Evolutionary conservation across 768 basidiomycete genomes (phyloP).

Genomic region (Hygrophoropsis aurantiaca): DNA sequence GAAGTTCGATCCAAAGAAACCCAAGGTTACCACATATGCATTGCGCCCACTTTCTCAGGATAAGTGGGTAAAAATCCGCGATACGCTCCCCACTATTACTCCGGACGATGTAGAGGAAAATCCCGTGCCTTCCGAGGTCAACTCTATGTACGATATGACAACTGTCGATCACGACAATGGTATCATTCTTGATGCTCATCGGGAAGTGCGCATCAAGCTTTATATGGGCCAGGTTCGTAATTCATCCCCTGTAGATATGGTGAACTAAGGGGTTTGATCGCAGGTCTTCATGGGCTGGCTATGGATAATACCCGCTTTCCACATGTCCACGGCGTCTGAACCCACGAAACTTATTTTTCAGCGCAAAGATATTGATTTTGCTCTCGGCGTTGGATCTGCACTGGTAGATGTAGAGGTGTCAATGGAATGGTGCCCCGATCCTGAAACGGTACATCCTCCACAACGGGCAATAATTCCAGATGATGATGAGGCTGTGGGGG

Average conservation of each 20-base stretch:
- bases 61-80: slow-evolving; percentile 41
- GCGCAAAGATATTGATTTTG: slow-evolving; percentile 73
- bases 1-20: slow-evolving; percentile 30
- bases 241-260: not conserved
- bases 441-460: slow-evolving; percentile 25
- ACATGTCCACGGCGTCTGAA: slow-evolving; percentile 49
- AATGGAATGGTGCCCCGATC: slow-evolving; percentile 46
- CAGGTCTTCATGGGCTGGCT: slow-evolving; percentile 82
- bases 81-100: slow-evolving; percentile 25
- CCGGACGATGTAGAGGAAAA: slow-evolving; percentile 19
- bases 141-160: slow-evolving; percentile 44
- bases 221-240: slow-evolving; percentile 65
- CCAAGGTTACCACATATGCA: slow-evolving; percentile 42
- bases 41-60: slow-evolving; percentile 47
- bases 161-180: slow-evolving; percentile 33
- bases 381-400: slow-evolving; percentile 67
- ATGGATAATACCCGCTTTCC: slow-evolving; percentile 86
- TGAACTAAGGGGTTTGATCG: not conserved
- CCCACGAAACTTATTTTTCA: slow-evolving; percentile 45
- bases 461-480: slow-evolving; percentile 18
- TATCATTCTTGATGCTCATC: slow-evolving; percentile 59
- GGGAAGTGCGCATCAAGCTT: slow-evolving; percentile 71
- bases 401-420: slow-evolving; percentile 68
- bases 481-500: slow-evolving; percentile 19
- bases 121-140: slow-evolving; percentile 37